Conservation (phyloP, 257 asterid genomes). For the Oldenlandia corymbosa region DNA sequence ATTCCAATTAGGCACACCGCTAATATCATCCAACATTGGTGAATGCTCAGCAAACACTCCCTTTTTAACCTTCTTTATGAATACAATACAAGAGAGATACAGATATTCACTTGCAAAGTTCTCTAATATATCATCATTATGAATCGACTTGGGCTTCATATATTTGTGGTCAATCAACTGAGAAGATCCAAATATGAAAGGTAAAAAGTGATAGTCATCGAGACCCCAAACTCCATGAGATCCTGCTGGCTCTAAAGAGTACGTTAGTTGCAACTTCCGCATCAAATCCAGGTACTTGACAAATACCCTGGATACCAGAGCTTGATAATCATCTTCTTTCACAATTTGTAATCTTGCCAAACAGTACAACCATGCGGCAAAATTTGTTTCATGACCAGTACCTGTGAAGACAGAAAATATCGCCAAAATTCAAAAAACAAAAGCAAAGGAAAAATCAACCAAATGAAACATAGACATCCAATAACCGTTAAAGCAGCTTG, state of each 20-base stretch:
- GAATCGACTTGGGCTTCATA: conserved; percentile 96
- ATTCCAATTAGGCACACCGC: conserved; percentile 86
- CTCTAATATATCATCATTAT: conserved; percentile 81
- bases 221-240: conserved; percentile 99
- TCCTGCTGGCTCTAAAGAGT: conserved; percentile 86
- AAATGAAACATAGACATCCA: background rate
- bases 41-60: conserved; percentile 94
- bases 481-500: conserved; percentile 1
- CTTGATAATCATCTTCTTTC: conserved; percentile 78
- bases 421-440: too few species aligned
- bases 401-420: conserved; percentile 40
- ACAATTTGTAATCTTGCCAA: conserved; percentile 64
- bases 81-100: conserved; percentile 70
- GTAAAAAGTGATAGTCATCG: conserved; percentile 90
- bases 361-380: conserved; percentile 88
- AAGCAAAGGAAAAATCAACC: too few species aligned
- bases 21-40: conserved; percentile 93
- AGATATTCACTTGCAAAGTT: conserved; percentile 68
- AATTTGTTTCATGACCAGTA: conserved; percentile 93
- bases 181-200: conserved; percentile 82
- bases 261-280: conserved; percentile 80
- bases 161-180: conserved; percentile 92
- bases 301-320: conserved; percentile 68
- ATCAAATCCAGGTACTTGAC: conserved; percentile 77
- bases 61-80: conserved; percentile 84